phyloP scores from a whole-genome alignment of 1,139 yeast species.

The Sugiyamaella xylanicola region DNA sequence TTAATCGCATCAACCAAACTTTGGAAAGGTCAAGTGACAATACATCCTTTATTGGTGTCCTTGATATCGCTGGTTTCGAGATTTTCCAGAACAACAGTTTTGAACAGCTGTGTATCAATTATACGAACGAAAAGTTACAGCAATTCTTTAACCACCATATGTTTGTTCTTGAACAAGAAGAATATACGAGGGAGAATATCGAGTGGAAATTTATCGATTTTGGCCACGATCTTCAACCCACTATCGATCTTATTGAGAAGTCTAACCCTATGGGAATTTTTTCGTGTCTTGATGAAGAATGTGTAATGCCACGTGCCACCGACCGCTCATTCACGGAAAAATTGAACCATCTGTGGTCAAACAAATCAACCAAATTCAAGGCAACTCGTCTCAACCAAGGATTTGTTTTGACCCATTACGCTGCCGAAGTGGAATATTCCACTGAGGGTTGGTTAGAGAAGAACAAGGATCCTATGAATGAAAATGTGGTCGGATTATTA shows the following conservation, averaged over 20 bases:
- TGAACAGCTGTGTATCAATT: slow-evolving; percentile 95
- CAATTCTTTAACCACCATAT: slow-evolving; percentile 98
- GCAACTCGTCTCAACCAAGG: slow-evolving; percentile 61
- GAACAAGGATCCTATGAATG: slow-evolving; percentile 91
- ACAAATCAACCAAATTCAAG: slow-evolving; percentile 59
- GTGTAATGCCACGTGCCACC: slow-evolving; percentile 88
- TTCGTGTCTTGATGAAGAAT: slow-evolving; percentile 89
- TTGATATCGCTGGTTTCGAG: slow-evolving; percentile 98
- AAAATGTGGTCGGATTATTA: slow-evolving; percentile 62
- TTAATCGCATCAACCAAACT: slow-evolving; percentile 72
- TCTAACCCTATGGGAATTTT: slow-evolving; percentile 79
- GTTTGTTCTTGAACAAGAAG: slow-evolving; percentile 95
- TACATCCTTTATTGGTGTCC: slow-evolving; percentile 78
- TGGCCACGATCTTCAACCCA: slow-evolving; percentile 94
- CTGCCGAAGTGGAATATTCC: slow-evolving; percentile 91
- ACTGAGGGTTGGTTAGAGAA: slow-evolving; percentile 94
- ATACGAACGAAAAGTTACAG: slow-evolving; percentile 93
- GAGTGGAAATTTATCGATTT: slow-evolving; percentile 97
- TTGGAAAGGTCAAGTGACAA: slow-evolving; percentile 49
- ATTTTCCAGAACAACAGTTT: slow-evolving; percentile 89
- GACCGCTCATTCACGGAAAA: slow-evolving; percentile 85
- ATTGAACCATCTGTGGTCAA: slow-evolving; percentile 64
- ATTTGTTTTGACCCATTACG: slow-evolving; percentile 86
- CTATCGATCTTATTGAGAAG: slow-evolving; percentile 87
- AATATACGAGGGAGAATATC: slow-evolving; percentile 87